phyloP scores from a whole-genome alignment of 2,329 filamentous ascomycete species.

The Alternaria ethzedia region DNA sequence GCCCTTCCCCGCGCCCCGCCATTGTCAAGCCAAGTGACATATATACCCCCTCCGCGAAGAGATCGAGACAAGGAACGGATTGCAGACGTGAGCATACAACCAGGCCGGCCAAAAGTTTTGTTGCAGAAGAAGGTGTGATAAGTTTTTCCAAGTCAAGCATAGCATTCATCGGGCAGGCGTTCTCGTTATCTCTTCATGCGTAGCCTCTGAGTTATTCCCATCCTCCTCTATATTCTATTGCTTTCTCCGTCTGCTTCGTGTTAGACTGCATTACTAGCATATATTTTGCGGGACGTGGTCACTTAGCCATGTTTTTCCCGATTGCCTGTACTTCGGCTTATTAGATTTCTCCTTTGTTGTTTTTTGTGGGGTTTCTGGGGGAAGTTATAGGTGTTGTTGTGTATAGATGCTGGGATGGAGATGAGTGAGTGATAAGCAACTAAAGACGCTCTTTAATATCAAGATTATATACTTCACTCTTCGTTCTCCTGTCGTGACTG shows the following conservation, averaged over 20 bases:
- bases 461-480: background rate
- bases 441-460: background rate
- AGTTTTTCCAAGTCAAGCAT: slow-evolving; percentile 2
- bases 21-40: background rate
- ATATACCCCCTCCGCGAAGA: background rate
- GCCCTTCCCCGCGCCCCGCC: background rate
- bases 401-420: background rate
- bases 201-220: background rate
- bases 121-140: background rate
- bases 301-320: background rate
- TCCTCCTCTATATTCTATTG: background rate
- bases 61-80: background rate
- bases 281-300: background rate
- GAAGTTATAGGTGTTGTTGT: background rate
- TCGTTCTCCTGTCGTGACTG: background rate
- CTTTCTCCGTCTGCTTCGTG: slow-evolving; percentile 32
- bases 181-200: background rate
- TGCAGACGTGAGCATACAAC: background rate
- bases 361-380: background rate
- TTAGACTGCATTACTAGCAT: slow-evolving; percentile 1
- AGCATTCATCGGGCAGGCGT: slow-evolving; percentile 5
- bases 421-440: background rate
- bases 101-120: background rate
- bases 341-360: background rate
- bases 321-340: background rate